Base-by-base conservation (phyloP, 345 rosid species). In the Physaria fendleri region DNA sequence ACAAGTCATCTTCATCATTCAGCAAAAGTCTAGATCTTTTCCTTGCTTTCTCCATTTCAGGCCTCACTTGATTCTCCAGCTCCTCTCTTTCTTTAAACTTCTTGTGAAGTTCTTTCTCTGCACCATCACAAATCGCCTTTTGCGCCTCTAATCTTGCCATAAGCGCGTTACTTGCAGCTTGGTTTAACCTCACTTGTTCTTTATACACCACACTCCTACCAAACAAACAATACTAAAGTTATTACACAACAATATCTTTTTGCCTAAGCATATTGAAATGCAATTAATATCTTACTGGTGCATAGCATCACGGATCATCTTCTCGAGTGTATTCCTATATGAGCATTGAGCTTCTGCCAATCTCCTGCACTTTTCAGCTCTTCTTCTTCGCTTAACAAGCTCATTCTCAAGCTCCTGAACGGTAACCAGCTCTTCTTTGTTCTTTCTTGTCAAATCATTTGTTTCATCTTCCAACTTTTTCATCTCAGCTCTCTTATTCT, bases 221-320 rank as follows among this genome's bases (percentile, higher is more conserved):
- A 77, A 44, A 58, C 55, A 44, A 24, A 6, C 2, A 34, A 48
- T 12, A 4, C 14, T 1, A 25, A 21, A 23, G 42, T 49, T 22
- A 6, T 1, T 46, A 46, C 25, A 24, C 33, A 14, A 0, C n/a
- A n/a, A n/a, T n/a, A n/a, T 45, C 20, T 15, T 2, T 21, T 35
- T 51, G 32, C 28, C 16, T 20, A 27, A 72, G 38, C 46, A 56
- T 17, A 27, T 25, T 1, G 6, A 30, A 8, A 65, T 49, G 43
- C 4, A 48, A 11, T 25, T 15, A 45, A 23, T 28, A 5, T 58
- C 93, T 81, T 81, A 93, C 97, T 89, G 97, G 79, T 93, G 99
- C 97, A 93, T 87, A 23, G 99, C 99, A 67, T 93, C 95, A 1
- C 95, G 81, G 56, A 94, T 90, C 99, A 90, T 87, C 81, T 87